Evolutionary conservation across 2,329 filamentous ascomycete species (phyloP).

Genomic region (Dothideomycetidae sp.): DNA sequence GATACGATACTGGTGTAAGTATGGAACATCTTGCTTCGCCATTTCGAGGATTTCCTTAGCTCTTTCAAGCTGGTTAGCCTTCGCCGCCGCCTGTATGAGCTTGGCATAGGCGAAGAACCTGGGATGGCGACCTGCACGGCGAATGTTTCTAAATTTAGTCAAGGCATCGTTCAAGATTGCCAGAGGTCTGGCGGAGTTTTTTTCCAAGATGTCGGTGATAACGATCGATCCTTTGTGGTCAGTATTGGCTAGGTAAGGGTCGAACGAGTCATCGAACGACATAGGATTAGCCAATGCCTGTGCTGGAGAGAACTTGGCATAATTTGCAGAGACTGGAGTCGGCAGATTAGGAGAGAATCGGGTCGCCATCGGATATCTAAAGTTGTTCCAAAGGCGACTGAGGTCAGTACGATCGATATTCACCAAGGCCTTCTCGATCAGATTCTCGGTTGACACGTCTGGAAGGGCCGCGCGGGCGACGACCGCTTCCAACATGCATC

Average conservation of each 20-base stretch:
- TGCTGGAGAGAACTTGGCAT: constrained; percentile 30
- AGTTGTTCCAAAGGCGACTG: constrained; percentile 43
- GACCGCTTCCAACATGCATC: constrained; percentile 46
- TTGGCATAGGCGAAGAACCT: constrained; percentile 96
- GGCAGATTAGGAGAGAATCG: constrained; percentile 20
- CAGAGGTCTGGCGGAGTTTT: constrained; percentile 56
- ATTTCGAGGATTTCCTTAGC: constrained; percentile 79
- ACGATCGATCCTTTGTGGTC: constrained; percentile 87
- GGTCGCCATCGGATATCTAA: constrained; percentile 33
- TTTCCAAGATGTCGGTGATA: constrained; percentile 82
- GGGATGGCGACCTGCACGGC: constrained; percentile 77
- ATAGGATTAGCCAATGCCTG: constrained; percentile 33
- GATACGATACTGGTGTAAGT: constrained; percentile 67
- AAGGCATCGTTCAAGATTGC: constrained; percentile 62
- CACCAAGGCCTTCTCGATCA: constrained; percentile 45
- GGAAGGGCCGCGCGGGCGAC: constrained; percentile 38
- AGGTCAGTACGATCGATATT: constrained; percentile 37
- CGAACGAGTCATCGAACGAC: constrained; percentile 66
- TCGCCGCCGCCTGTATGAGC: constrained; percentile 82
- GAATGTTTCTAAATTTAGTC: constrained; percentile 78
- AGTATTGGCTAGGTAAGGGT: constrained; percentile 79
- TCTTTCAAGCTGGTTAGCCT: constrained; percentile 65
- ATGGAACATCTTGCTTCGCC: constrained; percentile 77
- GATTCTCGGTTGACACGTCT: constrained; percentile 39
- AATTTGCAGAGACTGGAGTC: constrained; percentile 39